These are phyloP conservation scores for Podospora australis DNA, from an alignment of 495 filamentous ascomycete species.

Conservation along the genomic window DNA sequence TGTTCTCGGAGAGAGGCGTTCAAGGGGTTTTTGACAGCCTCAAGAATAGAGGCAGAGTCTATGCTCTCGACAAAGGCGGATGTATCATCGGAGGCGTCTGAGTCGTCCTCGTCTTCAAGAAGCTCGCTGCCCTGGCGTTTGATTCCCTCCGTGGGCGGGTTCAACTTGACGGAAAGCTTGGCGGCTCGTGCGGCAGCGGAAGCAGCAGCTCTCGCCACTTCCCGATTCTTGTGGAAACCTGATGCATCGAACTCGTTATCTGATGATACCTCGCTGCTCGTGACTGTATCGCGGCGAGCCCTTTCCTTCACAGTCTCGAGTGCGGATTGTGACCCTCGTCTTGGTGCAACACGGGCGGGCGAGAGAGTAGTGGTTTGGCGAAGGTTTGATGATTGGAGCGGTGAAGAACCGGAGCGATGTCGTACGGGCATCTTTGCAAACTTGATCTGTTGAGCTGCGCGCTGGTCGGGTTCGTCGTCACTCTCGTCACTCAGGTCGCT, in stretches of 20 bases:
- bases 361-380: slow-evolving; percentile 36
- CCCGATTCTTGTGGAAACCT: slow-evolving; percentile 54
- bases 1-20: slow-evolving; percentile 42
- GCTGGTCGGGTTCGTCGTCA: slow-evolving; percentile 75
- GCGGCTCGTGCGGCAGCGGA: slow-evolving; percentile 22
- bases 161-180: slow-evolving; percentile 40
- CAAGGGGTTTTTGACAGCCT: slow-evolving; percentile 42
- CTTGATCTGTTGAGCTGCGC: slow-evolving; percentile 73
- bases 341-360: slow-evolving; percentile 27
- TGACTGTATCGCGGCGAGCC: slow-evolving; percentile 75
- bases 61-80: slow-evolving; percentile 49
- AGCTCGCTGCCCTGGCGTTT: slow-evolving; percentile 48
- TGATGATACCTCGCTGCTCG: slow-evolving; percentile 87
- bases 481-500: slow-evolving; percentile 95
- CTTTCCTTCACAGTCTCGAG: slow-evolving; percentile 69
- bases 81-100: slow-evolving; percentile 49
- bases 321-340: slow-evolving; percentile 70
- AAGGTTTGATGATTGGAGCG: slow-evolving; percentile 57
- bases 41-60: slow-evolving; percentile 48
- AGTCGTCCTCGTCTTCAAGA: slow-evolving; percentile 51
- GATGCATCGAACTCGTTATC: slow-evolving; percentile 77
- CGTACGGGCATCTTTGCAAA: slow-evolving; percentile 93
- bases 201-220: slow-evolving; percentile 32
- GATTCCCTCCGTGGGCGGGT: slow-evolving; percentile 28
- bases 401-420: slow-evolving; percentile 78